phyloP scores from a whole-genome alignment of 1,284 basidiomycete species.

The Ganoderma meredithae region DNA sequence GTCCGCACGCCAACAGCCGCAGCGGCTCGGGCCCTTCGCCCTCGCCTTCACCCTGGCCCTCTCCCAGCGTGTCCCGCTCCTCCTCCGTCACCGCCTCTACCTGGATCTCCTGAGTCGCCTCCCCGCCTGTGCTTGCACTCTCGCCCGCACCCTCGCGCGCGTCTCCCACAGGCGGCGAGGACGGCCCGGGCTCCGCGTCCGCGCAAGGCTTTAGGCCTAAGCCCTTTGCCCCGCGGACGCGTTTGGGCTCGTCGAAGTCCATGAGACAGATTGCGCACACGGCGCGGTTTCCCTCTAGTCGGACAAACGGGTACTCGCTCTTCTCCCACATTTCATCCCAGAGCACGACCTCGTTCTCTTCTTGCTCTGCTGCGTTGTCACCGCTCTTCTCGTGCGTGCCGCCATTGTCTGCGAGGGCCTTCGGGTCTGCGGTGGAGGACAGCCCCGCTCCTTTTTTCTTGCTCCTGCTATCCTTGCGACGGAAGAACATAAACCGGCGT shows the following conservation, averaged over 20 bases:
- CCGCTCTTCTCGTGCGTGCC: constrained; percentile 30
- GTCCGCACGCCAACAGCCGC: constrained; percentile 74
- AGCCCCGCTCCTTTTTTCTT: neutral
- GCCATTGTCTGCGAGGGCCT: constrained; percentile 16
- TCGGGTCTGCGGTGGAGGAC: neutral
- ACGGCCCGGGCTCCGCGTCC: constrained; percentile 3
- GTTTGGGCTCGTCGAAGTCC: constrained; percentile 81
- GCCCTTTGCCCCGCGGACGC: constrained; percentile 41
- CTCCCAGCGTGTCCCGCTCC: constrained; percentile 49
- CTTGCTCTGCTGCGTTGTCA: constrained; percentile 17
- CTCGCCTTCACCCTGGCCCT: constrained; percentile 53
- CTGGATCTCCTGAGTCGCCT: constrained; percentile 36
- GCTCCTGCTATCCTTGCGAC: constrained; percentile 36
- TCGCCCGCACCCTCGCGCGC: constrained; percentile 15
- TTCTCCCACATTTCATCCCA: constrained; percentile 61
- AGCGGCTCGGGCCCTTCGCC: constrained; percentile 79
- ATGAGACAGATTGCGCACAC: constrained; percentile 83
- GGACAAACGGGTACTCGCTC: constrained; percentile 65
- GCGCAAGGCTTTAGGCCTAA: constrained; percentile 29
- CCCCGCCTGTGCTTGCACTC: constrained; percentile 8
- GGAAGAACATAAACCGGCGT: constrained; percentile 60
- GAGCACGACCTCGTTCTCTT: constrained; percentile 47
- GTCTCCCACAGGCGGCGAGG: constrained; percentile 18
- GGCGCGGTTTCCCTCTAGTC: constrained; percentile 80
- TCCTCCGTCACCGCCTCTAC: constrained; percentile 51